Base-by-base conservation (phyloP, 2,329 filamentous ascomycete species). In the Arachnopeziza araneosa region DNA sequence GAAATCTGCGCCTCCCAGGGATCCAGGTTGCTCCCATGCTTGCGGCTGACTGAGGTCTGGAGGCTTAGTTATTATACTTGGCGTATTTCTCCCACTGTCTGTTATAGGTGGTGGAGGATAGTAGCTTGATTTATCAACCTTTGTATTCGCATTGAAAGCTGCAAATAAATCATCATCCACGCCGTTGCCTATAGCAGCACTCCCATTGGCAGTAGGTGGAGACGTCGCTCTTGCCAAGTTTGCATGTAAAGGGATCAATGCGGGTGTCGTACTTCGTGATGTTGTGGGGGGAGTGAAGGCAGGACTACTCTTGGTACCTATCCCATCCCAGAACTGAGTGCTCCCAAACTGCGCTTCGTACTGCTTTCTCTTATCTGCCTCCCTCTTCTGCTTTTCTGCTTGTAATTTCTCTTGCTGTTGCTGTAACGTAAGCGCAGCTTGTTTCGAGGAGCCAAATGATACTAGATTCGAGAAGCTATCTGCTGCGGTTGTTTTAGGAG, bases 401-500 rank as follows among this genome's bases (percentile, higher is more conserved):
- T 85, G 81, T 48, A 88, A 74, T 61, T 83, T 84, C 63, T 85
- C 83, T 74, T 91, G 90, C 69, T 91, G 87, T 74, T 96, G 90
- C 65, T 89, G 84, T 66, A 96, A 76, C 63, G 85, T 88, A 19
- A 97, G 78, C 64, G 89, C 95, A 73, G 86, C 88, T 30, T 81
- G 83, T 57, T 74, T 74, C 51, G 76, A 75, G 30, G 81, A 75
- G 54, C 83, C 83, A 68, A 88, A 85, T 66, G 81, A 85, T 63
- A 92, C 79, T 56, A 95, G 78, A 68, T 86, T 89, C 69, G 90
- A 89, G 75, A 95, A 95, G 77, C 88, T 91, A 71, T 95, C 90
- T 60, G 77, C 66, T 14, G 79, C 75, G 2, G 74, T 68, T 70
- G 74, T 64, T 77, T 85, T 73, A 73, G 74, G 60, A 64, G 74